These are phyloP conservation scores for Phytomonas sp. DNA, from an alignment of 208 protist species.

Conservation along the genomic window DNA sequence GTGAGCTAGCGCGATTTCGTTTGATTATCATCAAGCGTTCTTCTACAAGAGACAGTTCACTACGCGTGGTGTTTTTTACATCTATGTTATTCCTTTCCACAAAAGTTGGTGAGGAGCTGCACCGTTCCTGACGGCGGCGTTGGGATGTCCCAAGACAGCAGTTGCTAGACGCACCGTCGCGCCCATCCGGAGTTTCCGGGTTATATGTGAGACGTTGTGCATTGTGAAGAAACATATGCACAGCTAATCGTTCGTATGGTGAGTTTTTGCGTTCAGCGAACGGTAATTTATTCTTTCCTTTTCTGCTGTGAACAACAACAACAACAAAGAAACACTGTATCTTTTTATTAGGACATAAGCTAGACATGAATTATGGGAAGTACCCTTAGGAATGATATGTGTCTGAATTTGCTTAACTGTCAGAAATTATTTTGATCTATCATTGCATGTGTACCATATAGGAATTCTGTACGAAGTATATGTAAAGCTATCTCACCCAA, in stretches of 20 bases:
- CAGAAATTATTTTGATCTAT: not conserved
- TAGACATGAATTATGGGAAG: not conserved
- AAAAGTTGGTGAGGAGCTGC: not conserved
- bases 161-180: constrained; percentile 1
- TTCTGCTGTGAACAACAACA: not conserved
- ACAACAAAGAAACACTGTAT: not conserved
- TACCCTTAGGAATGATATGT: not conserved
- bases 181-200: constrained; percentile 11
- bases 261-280: not conserved
- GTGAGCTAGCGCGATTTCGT: constrained; percentile 30
- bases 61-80: not conserved
- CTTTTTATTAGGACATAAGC: not conserved
- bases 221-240: constrained; percentile 3
- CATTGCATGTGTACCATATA: not conserved
- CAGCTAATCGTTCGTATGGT: not conserved
- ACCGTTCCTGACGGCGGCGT: constrained; percentile 1
- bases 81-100: not conserved
- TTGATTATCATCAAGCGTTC: constrained; percentile 71
- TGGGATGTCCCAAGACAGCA: constrained; percentile 13
- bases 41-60: constrained; percentile 28
- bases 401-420: not conserved
- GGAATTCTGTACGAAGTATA: not conserved
- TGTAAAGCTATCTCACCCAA: not conserved
- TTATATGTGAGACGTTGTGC: constrained; percentile 1
- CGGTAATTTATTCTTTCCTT: not conserved